These are phyloP conservation scores for Acanthamoeba sp. DNA, from an alignment of 208 protist species.

Conservation along the genomic window DNA sequence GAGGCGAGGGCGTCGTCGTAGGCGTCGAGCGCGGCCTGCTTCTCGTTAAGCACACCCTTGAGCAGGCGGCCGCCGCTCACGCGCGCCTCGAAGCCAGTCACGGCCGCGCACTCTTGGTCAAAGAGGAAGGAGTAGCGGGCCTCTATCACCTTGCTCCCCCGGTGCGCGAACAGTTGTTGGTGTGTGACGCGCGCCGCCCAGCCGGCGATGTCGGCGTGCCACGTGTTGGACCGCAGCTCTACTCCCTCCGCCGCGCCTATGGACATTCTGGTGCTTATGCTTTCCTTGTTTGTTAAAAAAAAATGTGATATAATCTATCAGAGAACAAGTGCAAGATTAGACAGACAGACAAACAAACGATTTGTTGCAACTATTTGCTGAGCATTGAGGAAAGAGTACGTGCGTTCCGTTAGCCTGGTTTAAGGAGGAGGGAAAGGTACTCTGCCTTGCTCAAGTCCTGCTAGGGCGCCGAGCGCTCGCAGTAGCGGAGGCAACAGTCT, in stretches of 20 bases:
- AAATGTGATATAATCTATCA: no score
- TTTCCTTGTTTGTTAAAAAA: no score
- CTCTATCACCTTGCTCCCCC: neutral
- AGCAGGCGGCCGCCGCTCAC: conserved; percentile 15
- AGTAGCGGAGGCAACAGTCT: no score
- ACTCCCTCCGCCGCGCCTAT: neutral
- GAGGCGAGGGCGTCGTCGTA: conserved; percentile 28
- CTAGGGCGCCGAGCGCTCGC: no score
- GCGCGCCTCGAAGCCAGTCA: conserved; percentile 11
- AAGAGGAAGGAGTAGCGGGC: neutral
- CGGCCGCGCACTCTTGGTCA: neutral
- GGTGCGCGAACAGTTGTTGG: neutral
- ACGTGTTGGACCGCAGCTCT: neutral
- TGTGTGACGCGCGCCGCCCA: neutral
- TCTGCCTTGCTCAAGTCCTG: no score
- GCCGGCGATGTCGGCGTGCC: neutral
- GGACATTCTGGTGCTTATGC: no score
- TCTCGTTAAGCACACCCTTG: neutral
- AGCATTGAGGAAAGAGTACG: no score
- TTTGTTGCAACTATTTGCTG: no score
- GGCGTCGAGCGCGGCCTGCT: conserved; percentile 37
- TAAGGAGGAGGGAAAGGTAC: no score
- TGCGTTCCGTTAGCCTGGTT: no score
- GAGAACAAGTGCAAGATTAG: no score
- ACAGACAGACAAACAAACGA: no score